Base-by-base conservation (phyloP, 129 eudicot genomes). In the Daucus carota region DNA sequence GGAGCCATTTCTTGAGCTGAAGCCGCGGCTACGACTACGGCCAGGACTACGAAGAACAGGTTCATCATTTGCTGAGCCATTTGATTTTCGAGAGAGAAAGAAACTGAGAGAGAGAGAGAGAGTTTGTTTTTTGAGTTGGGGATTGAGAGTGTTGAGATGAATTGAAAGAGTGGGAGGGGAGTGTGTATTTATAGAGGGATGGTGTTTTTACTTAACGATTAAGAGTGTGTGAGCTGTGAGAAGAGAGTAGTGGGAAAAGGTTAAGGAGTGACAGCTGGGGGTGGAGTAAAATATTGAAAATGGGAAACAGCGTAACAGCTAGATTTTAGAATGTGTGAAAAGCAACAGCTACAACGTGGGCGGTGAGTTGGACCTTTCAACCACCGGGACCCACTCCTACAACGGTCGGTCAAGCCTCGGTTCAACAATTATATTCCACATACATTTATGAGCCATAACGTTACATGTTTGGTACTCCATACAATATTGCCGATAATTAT, bases 1-100 rank as follows among this genome's bases (percentile, higher is more conserved):
- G 96, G 92, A 26, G 89, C 87, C 84, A 77, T 17, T 11, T 78
- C 86, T 75, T 86, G 87, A 9, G 83, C 86, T 0, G 85, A 75
- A 69, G 71, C 87, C 38, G 60, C 54, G 20, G 62, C 79, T 5
- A 71, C 83, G 4, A 81, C 36, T 20, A 78, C 76, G 12, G 73
- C 91, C 20, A 70, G 28, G 46, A 60, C 62, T 14, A 60, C 38
- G 14, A 73, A 33, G 20, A 72, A 76, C 79, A 77, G 65, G 74
- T 52, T 62, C 32, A 40, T 62, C 41, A 57, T 57, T 57, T 57
- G 65, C 32, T 24, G 31, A 57, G 32, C 65, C 65, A 57, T 57
- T 36, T 36, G 40, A 17, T 50, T n/a, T n/a, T n/a, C n/a, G n/a
- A n/a, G n/a, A n/a, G n/a, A n/a, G n/a, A n/a, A n/a, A n/a, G n/a